These are phyloP conservation scores for Boletus pseudopeckii DNA, from an alignment of 768 basidiomycete species.

Conservation along the genomic window DNA sequence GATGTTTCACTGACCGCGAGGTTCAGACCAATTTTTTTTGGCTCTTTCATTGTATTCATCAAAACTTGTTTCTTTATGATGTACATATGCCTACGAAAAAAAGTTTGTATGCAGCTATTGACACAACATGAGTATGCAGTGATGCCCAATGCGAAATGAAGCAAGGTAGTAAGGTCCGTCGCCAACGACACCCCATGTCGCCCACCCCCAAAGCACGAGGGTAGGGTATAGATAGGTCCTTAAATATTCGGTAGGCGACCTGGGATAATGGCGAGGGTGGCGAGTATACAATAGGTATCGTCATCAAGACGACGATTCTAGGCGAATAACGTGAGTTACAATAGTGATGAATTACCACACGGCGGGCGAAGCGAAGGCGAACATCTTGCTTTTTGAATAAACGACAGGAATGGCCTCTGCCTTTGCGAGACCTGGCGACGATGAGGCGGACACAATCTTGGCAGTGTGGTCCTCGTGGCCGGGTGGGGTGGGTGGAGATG, in stretches of 20 bases:
- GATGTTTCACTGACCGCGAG: constrained; percentile 5
- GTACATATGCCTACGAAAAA: constrained; percentile 35
- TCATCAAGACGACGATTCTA: constrained; percentile 32
- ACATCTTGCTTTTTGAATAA: constrained; percentile 56
- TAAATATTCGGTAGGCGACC: constrained; percentile 28
- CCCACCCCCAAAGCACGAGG: constrained; percentile 18
- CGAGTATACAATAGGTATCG: constrained; percentile 23
- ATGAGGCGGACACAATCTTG: constrained; percentile 43
- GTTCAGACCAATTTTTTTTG: neutral
- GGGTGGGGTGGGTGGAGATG: constrained; percentile 57
- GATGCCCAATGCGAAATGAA: constrained; percentile 30
- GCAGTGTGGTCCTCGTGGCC: constrained; percentile 49
- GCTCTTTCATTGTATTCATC: constrained; percentile 22
- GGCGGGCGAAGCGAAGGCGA: constrained; percentile 58
- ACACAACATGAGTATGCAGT: constrained; percentile 36
- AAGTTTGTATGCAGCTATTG: constrained; percentile 34
- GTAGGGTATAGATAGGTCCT: constrained; percentile 34
- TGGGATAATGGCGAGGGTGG: constrained; percentile 6
- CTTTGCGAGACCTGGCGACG: constrained; percentile 32
- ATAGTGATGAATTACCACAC: constrained; percentile 46
- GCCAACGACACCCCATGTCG: constrained; percentile 23
- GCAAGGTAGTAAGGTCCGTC: constrained; percentile 17
- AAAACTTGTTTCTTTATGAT: constrained; percentile 29
- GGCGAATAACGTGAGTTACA: constrained; percentile 22
- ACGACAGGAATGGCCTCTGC: constrained; percentile 23